A percentile compares a stretch with the other conserved stretches of the same genome.
phyloP scores from a whole-genome alignment of 2,329 filamentous ascomycete species.

The Chlorencoelia australis region DNA sequence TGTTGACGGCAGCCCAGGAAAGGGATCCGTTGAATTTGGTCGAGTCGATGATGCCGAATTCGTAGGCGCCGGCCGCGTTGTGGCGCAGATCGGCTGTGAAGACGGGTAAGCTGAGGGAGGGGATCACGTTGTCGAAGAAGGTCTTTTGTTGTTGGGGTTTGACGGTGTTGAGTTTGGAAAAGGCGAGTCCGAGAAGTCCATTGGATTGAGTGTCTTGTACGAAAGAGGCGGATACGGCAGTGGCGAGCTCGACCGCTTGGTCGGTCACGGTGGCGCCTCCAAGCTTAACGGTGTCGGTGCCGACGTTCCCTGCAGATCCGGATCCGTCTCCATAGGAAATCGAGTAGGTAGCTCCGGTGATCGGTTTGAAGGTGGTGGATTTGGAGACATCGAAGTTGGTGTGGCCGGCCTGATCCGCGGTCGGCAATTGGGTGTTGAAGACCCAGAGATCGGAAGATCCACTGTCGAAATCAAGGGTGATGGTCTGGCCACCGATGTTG shows the following conservation, averaged over 20 bases:
- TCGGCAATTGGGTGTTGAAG: constrained; percentile 26
- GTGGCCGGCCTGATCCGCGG: constrained; percentile 23
- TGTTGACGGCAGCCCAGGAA: constrained; percentile 40
- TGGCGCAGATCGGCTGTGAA: constrained; percentile 47
- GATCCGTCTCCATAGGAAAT: constrained; percentile 32
- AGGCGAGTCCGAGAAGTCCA: constrained; percentile 54
- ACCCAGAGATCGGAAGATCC: constrained; percentile 30
- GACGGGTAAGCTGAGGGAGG: constrained; percentile 38
- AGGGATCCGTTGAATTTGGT: constrained; percentile 44
- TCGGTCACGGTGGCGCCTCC: constrained; percentile 26
- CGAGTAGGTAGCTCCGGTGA: constrained; percentile 24
- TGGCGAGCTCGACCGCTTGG: constrained; percentile 28
- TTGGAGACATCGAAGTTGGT: constrained; percentile 23
- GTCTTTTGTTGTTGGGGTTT: constrained; percentile 27
- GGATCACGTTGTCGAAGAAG: constrained; percentile 27
- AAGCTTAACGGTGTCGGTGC: constrained; percentile 28
- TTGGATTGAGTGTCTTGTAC: constrained; percentile 33
- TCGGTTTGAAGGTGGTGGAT: constrained; percentile 21
- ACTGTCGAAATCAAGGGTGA: constrained; percentile 27
- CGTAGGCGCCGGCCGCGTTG: constrained; percentile 37
- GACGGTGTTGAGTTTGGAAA: constrained; percentile 28
- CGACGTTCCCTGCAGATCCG: constrained; percentile 29
- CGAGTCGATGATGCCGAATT: constrained; percentile 46
- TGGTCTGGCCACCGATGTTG: constrained; percentile 25
- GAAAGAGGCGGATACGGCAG: constrained; percentile 26